Evolutionary conservation across 768 basidiomycete species (phyloP).

Genomic region (Mycena floridula): DNA sequence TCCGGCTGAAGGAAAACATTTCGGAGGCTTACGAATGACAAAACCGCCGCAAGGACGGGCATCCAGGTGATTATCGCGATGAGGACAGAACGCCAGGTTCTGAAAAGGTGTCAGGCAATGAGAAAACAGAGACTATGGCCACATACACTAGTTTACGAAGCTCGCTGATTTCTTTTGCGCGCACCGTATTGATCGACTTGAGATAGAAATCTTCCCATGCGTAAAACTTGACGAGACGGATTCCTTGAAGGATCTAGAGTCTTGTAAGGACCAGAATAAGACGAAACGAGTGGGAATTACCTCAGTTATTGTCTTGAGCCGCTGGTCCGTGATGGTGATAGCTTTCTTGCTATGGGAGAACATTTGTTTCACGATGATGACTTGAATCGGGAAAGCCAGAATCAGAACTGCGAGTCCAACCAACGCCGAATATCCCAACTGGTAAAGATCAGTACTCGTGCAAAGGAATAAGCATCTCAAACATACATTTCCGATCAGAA

Average conservation of each 20-base stretch:
- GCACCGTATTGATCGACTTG: conserved; percentile 13
- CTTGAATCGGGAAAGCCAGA: conserved; percentile 42
- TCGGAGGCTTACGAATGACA: conserved; percentile 24
- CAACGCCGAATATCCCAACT: conserved; percentile 51
- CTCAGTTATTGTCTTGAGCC: conserved; percentile 47
- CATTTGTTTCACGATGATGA: conserved; percentile 34
- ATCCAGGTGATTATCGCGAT: conserved; percentile 20
- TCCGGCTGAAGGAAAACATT: too few species aligned
- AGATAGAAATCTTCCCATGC: conserved; percentile 32
- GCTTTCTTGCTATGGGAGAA: conserved; percentile 37
- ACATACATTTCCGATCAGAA: conserved; percentile 41
- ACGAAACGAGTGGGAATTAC: conserved; percentile 13
- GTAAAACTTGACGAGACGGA: conserved; percentile 40
- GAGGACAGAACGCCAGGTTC: conserved; percentile 1
- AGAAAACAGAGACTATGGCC: background rate
- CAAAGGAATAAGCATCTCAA: background rate
- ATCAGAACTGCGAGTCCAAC: conserved; percentile 46
- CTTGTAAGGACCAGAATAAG: background rate
- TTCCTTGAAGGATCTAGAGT: conserved; percentile 36
- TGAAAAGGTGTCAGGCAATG: background rate
- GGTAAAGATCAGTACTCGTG: background rate
- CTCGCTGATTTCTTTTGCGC: conserved; percentile 13
- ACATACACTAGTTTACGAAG: conserved; percentile 16
- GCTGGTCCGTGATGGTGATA: conserved; percentile 45
- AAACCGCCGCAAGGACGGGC: conserved; percentile 29